These are phyloP conservation scores for Cyclostephanos tholiformis DNA, from an alignment of 108 stramenopile genomes.

Conservation along the genomic window DNA sequence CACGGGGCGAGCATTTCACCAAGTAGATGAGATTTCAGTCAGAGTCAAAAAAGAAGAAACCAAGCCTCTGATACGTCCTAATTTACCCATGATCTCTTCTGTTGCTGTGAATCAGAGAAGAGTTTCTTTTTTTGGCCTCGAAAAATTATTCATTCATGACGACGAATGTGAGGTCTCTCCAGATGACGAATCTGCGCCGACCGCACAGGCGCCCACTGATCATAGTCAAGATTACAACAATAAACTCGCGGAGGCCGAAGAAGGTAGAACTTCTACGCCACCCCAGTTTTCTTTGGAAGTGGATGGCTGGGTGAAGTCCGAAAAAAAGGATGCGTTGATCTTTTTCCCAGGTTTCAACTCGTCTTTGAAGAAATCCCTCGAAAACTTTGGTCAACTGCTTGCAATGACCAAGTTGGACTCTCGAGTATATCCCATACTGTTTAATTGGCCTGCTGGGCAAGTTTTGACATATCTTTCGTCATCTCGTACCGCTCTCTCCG, in stretches of 20 bases:
- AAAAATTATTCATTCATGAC: too few relatives aligned
- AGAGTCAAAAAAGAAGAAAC: constrained; percentile 8
- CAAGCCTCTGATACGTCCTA: neutral
- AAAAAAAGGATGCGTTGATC: constrained; percentile 46
- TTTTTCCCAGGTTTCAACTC: constrained; percentile 59
- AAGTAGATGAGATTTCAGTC: neutral
- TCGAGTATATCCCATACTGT: constrained; percentile 53
- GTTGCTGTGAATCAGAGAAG: too few relatives aligned
- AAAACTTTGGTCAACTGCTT: constrained; percentile 51
- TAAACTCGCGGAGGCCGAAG: neutral
- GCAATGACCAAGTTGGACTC: constrained; percentile 51
- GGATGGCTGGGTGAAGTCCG: constrained; percentile 7
- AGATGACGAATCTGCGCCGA: too few relatives aligned
- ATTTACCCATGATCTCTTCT: too few relatives aligned
- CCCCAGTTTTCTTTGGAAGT: neutral
- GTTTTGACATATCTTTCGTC: constrained; percentile 44
- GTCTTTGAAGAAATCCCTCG: constrained; percentile 28
- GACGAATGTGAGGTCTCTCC: too few relatives aligned
- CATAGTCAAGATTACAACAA: neutral
- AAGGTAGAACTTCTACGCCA: neutral
- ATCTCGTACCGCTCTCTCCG: neutral
- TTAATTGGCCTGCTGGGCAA: constrained; percentile 49
- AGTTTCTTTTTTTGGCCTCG: too few relatives aligned
- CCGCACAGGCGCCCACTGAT: too few relatives aligned
- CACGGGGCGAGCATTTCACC: constrained; percentile 22